Conservation (phyloP, 129 eudicot species). For the Saposhnikovia divaricata region DNA sequence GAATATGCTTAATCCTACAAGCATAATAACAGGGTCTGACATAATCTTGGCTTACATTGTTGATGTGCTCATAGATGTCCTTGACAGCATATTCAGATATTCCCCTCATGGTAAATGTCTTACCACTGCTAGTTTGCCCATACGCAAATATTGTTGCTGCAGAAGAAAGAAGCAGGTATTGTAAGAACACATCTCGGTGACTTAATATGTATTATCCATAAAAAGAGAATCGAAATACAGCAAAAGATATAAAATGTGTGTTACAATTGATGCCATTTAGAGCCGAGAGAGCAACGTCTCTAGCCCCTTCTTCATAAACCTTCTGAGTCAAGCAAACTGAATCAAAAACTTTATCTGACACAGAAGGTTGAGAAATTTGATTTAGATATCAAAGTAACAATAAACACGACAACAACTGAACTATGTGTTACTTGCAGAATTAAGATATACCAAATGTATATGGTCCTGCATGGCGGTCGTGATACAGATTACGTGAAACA, state of each 20-base stretch:
- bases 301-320: conserved; percentile 87
- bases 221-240: not conserved
- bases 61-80: conserved; percentile 80
- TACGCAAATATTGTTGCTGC: conserved; percentile 96
- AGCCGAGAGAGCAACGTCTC: conserved; percentile 96
- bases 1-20: not conserved
- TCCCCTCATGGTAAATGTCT: conserved; percentile 96
- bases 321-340: conserved; percentile 49
- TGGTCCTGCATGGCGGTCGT: conserved; percentile 42
- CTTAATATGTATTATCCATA: not conserved
- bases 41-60: conserved; percentile 28
- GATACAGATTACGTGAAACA: conserved; percentile 58
- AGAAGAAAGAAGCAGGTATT: conserved; percentile 1
- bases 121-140: conserved; percentile 98
- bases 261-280: conserved; percentile 83
- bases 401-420: not conserved
- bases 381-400: not conserved
- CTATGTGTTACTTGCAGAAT: not conserved
- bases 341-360: conserved; percentile 81
- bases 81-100: conserved; percentile 64
- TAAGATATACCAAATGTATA: conserved; percentile 55
- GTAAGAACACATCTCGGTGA: not conserved
- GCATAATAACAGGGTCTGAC: not conserved
- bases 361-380: not conserved
- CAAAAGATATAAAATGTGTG: not conserved